Base-by-base conservation (phyloP, 2,329 filamentous ascomycete genomes). In the Aspergillus sp. region DNA sequence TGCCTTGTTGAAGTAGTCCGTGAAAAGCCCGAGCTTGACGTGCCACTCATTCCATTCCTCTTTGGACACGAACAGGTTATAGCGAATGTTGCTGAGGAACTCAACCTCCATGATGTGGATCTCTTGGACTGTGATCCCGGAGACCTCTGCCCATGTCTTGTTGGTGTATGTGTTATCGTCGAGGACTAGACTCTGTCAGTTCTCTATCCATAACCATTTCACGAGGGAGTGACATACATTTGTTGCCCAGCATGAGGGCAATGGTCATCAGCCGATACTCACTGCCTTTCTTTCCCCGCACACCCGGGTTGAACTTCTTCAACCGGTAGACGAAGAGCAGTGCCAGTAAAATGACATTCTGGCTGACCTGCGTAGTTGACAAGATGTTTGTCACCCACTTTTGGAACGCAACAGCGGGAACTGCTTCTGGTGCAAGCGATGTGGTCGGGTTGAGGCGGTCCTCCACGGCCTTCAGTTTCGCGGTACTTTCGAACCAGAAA, bases 41-140 rank as follows among this genome's bases (percentile, higher is more conserved):
- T 97, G 88, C 95, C 95, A 98, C 57, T 88, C 85, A 52, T 87
- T 84, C 95, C 95, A 99, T 74, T 97, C 87, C 56, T 87, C 84
- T 72, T 92, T 89, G 3, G 93, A 96, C 3, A 91, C 92, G 73
- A 94, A 88, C 7, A 99, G 82, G 69, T 91, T 92, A 78, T 98
- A 99, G 71, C 94, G 88, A 89, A 99, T 96, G 77, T 98, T 98
- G 81, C 94, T 97, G 64, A 99, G 82, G 70, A 99, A 99, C 76
- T 99, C 95, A n/a, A 99, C 95, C 76, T 99, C 95, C 95, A 99
- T 99, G 48, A 97, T 90, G 74, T 99, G 95, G 55, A 99, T 97
- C 77, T 99, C 95, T 62, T 90, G 88, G 12, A 98, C 94, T 1
- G 91, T 88, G 63, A 99, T 97, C 48, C 91, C 91, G 0, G 95